Evolutionary conservation across 352 stramenopile genomes (phyloP).

Genomic region (Phytophthora rubi): DNA sequence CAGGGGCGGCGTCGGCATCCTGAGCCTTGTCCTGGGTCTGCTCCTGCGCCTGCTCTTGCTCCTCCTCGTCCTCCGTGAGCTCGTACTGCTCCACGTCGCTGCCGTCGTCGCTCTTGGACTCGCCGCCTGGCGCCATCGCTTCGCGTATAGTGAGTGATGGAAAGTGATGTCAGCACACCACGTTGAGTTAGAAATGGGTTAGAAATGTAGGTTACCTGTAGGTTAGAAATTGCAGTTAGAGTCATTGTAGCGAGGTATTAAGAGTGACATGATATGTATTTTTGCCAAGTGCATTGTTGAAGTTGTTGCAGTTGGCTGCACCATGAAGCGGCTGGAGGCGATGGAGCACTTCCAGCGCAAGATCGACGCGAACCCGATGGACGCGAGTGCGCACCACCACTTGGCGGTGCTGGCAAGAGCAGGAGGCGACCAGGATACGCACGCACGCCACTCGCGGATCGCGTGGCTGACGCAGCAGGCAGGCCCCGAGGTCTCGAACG

Average conservation of each 20-base stretch:
- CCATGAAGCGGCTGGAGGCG: slow-evolving; percentile 60
- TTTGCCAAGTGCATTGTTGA: background rate
- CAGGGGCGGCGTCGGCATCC: too few species aligned
- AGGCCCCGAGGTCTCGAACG: slow-evolving; percentile 64
- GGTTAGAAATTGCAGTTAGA: too few species aligned
- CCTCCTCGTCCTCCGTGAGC: slow-evolving; percentile 38
- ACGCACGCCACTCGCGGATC: slow-evolving; percentile 62
- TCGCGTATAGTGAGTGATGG: background rate
- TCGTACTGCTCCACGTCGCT: slow-evolving; percentile 38
- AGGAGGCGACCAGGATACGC: slow-evolving; percentile 43
- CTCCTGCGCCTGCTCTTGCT: slow-evolving; percentile 24
- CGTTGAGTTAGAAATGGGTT: too few species aligned
- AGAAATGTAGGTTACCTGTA: too few species aligned
- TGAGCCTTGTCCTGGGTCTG: background rate
- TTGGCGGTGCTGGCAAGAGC: slow-evolving; percentile 64
- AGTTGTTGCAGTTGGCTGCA: background rate
- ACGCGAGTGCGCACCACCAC: slow-evolving; percentile 61
- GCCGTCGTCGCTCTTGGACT: slow-evolving; percentile 40
- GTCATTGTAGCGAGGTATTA: too few species aligned
- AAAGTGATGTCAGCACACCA: background rate
- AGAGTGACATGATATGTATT: too few species aligned
- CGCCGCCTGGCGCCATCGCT: slow-evolving; percentile 25
- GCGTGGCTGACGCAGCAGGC: slow-evolving; percentile 63
- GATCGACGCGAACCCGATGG: slow-evolving; percentile 59
- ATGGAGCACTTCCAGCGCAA: slow-evolving; percentile 72